Evolutionary conservation across 2,329 filamentous ascomycete genomes (phyloP).

Genomic region (Colletotrichum magnum): DNA sequence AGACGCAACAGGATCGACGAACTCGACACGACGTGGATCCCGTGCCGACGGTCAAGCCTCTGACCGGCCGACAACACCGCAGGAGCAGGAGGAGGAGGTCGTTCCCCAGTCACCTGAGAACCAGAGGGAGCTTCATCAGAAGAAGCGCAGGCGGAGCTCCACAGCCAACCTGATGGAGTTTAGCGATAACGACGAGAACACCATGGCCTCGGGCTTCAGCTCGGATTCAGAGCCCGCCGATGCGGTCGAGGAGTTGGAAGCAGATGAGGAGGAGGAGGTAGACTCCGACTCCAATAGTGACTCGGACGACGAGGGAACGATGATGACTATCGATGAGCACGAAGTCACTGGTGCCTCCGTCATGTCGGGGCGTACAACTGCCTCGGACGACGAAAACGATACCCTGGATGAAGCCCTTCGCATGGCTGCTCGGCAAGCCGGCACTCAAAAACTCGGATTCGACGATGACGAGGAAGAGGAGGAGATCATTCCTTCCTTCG

Average conservation of each 20-base stretch:
- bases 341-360: constrained; percentile 80
- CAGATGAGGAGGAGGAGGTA: constrained; percentile 60
- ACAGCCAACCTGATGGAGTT: constrained; percentile 75
- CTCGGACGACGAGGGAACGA: constrained; percentile 82
- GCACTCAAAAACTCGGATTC: constrained; percentile 77
- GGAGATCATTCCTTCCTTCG: constrained; percentile 81
- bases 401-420: constrained; percentile 84
- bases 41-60: constrained; percentile 43
- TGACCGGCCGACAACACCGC: constrained; percentile 73
- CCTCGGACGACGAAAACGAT: constrained; percentile 70
- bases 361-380: constrained; percentile 71
- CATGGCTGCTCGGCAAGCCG: constrained; percentile 81
- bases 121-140: constrained; percentile 73
- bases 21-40: constrained; percentile 82
- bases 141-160: constrained; percentile 74
- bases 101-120: constrained; percentile 73
- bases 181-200: constrained; percentile 75
- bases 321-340: constrained; percentile 86
- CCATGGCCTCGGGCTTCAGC: constrained; percentile 84
- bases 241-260: constrained; percentile 68
- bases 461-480: constrained; percentile 68
- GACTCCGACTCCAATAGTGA: constrained; percentile 63
- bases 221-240: constrained; percentile 73
- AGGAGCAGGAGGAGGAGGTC: constrained; percentile 72
- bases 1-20: constrained; percentile 86